Conservation (phyloP, 257 asterid genomes). For the Nyctanthes arbortristis region DNA sequence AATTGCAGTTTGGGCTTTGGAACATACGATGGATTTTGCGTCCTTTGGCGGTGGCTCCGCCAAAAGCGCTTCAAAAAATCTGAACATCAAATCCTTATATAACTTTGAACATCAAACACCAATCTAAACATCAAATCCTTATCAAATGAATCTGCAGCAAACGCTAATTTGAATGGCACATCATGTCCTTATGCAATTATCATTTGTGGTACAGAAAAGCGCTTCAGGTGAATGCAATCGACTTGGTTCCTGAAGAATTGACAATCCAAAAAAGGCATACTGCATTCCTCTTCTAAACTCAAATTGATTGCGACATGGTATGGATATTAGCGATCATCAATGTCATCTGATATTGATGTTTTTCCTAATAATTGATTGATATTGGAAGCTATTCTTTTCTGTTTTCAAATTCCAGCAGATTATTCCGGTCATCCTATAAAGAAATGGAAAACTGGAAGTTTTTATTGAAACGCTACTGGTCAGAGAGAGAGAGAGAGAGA, state of each 20-base stretch:
- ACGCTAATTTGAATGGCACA: constrained; percentile 83
- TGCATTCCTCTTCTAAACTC: constrained; percentile 18
- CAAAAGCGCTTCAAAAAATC: too few relatives aligned
- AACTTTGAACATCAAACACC: too few relatives aligned
- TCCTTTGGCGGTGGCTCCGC: too few relatives aligned
- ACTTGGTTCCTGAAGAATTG: constrained; percentile 21
- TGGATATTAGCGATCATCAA: background rate
- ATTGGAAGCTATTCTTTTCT: background rate
- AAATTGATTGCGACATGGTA: constrained; percentile 14
- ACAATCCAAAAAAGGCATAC: constrained; percentile 24
- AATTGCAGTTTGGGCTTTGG: too few relatives aligned
- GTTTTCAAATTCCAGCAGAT: background rate
- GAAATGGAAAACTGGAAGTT: too few relatives aligned
- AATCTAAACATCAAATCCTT: too few relatives aligned
- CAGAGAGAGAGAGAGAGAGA: too few relatives aligned
- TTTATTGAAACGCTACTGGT: too few relatives aligned
- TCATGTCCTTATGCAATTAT: constrained; percentile 94
- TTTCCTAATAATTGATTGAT: background rate
- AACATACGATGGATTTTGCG: too few relatives aligned
- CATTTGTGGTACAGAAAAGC: constrained; percentile 77
- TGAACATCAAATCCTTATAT: too few relatives aligned
- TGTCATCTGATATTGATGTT: constrained; percentile 12
- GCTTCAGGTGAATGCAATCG: constrained; percentile 72
- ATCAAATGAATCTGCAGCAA: too few relatives aligned
- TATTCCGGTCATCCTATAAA: background rate